These are phyloP conservation scores for Mallotus japonicus DNA, from an alignment of 441 rosid species.

Conservation along the genomic window DNA sequence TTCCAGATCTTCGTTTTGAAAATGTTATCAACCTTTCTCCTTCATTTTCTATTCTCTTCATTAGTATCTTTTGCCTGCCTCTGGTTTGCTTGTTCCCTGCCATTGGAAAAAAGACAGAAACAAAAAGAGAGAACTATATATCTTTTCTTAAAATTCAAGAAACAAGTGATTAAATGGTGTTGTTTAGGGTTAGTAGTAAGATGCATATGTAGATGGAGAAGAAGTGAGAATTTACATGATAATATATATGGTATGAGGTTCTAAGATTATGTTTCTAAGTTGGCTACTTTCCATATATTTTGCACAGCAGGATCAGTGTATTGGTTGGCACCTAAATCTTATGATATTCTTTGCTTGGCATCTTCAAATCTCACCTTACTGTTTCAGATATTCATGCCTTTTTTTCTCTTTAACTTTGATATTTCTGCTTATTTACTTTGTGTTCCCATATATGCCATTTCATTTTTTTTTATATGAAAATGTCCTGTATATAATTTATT, in stretches of 20 bases:
- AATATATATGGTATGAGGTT: too few relatives aligned
- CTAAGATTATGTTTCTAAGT: background rate
- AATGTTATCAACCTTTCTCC: slow-evolving; percentile 26
- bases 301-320: background rate
- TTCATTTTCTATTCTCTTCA: slow-evolving; percentile 26
- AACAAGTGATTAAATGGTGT: background rate
- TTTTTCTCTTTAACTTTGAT: background rate
- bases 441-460: background rate
- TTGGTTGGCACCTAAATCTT: background rate
- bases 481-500: too few relatives aligned
- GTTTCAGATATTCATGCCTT: background rate
- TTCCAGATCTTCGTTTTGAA: slow-evolving; percentile 32
- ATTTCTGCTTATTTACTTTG: background rate
- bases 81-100: slow-evolving; percentile 16
- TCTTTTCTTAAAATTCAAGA: background rate
- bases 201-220: background rate
- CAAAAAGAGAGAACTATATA: background rate
- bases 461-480: too few relatives aligned
- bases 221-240: background rate
- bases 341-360: background rate
- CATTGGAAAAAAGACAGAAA: background rate
- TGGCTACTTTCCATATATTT: background rate
- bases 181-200: too few relatives aligned
- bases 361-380: background rate
- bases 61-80: slow-evolving; percentile 32